Conservation (phyloP, 768 basidiomycete genomes). For the Leccinum obscurum region DNA sequence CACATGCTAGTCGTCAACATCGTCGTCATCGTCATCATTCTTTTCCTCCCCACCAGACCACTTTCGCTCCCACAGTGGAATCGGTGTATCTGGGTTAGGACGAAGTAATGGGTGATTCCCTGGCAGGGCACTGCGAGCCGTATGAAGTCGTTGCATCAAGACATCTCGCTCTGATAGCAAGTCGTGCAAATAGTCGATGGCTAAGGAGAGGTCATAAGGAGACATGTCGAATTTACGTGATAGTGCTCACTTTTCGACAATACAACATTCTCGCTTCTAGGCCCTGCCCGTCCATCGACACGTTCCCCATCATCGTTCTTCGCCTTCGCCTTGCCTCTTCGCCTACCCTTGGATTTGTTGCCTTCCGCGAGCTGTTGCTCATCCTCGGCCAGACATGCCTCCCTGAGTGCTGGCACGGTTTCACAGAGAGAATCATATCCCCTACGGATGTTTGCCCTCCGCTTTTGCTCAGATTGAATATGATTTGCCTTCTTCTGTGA, state of each 20-base stretch:
- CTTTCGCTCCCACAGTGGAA: slow-evolving; percentile 75
- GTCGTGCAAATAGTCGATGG: slow-evolving; percentile 80
- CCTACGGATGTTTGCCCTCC: slow-evolving; percentile 84
- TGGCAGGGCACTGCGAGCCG: slow-evolving; percentile 57
- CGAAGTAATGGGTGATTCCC: slow-evolving; percentile 58
- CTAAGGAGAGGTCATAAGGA: slow-evolving; percentile 38
- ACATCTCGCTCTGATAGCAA: slow-evolving; percentile 60
- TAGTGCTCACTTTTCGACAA: slow-evolving; percentile 73
- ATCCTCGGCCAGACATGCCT: slow-evolving; percentile 79
- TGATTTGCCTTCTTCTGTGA: slow-evolving; percentile 93
- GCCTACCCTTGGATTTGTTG: slow-evolving; percentile 34
- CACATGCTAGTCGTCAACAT: slow-evolving; percentile 42
- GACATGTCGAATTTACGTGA: slow-evolving; percentile 1
- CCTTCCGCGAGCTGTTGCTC: slow-evolving; percentile 41
- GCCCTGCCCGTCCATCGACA: slow-evolving; percentile 82
- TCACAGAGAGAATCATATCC: slow-evolving; percentile 90
- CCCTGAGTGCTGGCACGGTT: slow-evolving; percentile 76
- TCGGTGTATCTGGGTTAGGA: slow-evolving; percentile 24
- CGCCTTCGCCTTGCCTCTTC: slow-evolving; percentile 38
- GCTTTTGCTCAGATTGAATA: slow-evolving; percentile 92
- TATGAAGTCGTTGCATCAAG: slow-evolving; percentile 58
- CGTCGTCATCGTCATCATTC: slow-evolving; percentile 48
- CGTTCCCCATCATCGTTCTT: slow-evolving; percentile 58
- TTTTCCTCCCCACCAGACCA: slow-evolving; percentile 76
- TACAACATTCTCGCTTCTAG: slow-evolving; percentile 89